Evolutionary conservation across 139 green algal genomes (phyloP).

Genomic region (Marvania coccoides): DNA sequence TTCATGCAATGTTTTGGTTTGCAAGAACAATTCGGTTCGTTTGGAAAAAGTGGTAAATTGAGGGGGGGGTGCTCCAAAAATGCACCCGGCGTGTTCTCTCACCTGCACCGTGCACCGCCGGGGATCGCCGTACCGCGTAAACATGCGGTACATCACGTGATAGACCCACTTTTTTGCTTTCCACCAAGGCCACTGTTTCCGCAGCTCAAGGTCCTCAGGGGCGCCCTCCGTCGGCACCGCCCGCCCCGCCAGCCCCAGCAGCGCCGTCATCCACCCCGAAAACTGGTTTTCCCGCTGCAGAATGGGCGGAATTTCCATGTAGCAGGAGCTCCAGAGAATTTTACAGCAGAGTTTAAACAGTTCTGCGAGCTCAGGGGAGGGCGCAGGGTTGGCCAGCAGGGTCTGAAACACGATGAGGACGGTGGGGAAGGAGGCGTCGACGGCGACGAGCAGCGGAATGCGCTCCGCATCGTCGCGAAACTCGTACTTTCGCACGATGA

Average conservation of each 20-base stretch:
- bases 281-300: conserved; percentile 66
- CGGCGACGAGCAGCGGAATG: conserved; percentile 31
- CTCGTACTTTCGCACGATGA: conserved; percentile 93
- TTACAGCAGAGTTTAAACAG: conserved; percentile 79
- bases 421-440: conserved; percentile 65
- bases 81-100: too few relatives aligned
- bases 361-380: conserved; percentile 44
- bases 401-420: conserved; percentile 57
- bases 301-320: conserved; percentile 78
- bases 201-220: conserved; percentile 52
- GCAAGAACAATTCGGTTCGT: too few relatives aligned
- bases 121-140: conserved; percentile 63
- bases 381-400: conserved; percentile 7
- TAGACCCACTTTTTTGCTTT: conserved; percentile 96
- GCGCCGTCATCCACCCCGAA: conserved; percentile 70
- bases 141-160: conserved; percentile 76
- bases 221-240: conserved; percentile 59
- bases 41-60: too few relatives aligned
- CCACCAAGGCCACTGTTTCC: conserved; percentile 78
- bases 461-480: conserved; percentile 81
- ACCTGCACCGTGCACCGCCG: conserved; percentile 35
- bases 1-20: too few relatives aligned
- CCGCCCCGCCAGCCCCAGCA: conserved; percentile 59
- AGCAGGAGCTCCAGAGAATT: conserved; percentile 82
- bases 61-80: too few relatives aligned